phyloP scores from a whole-genome alignment of 495 filamentous ascomycete species.

The Haplographium delicatum region DNA sequence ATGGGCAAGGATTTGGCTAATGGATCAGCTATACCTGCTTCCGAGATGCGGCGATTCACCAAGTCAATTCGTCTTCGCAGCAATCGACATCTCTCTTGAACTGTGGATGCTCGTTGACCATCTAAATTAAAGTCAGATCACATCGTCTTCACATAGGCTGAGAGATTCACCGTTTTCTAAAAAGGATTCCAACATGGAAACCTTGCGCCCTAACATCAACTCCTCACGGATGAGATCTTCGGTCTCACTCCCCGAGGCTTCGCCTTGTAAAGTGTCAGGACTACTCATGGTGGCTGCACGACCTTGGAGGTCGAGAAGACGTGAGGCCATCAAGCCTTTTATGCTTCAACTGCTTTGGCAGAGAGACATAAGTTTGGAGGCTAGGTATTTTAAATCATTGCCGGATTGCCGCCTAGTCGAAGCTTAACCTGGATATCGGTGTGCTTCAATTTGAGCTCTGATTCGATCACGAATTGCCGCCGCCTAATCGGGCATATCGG shows the following conservation, averaged over 20 bases:
- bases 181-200: conserved; percentile 1
- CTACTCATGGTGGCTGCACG: not conserved
- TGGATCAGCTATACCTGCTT: conserved; percentile 3
- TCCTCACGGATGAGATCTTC: conserved; percentile 3
- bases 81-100: conserved; percentile 11
- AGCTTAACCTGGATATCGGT: too few species aligned
- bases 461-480: too few species aligned
- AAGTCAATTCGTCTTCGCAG: not conserved
- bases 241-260: not conserved
- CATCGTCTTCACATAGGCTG: not conserved
- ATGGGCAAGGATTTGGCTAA: too few species aligned
- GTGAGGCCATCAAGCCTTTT: not conserved
- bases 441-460: too few species aligned
- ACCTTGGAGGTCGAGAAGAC: not conserved
- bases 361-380: too few species aligned
- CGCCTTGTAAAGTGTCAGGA: not conserved
- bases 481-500: too few species aligned
- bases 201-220: conserved; percentile 11
- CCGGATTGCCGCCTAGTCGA: too few species aligned
- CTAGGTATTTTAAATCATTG: too few species aligned
- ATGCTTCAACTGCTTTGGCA: too few species aligned
- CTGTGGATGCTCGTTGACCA: not conserved
- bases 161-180: not conserved
- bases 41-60: conserved; percentile 2
- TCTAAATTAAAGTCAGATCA: not conserved